Percentiles rank a stretch among this genome's conserved stretches.
Conservation (phyloP, 768 basidiomycete species). For the Fomitopsis pulvina region DNA sequence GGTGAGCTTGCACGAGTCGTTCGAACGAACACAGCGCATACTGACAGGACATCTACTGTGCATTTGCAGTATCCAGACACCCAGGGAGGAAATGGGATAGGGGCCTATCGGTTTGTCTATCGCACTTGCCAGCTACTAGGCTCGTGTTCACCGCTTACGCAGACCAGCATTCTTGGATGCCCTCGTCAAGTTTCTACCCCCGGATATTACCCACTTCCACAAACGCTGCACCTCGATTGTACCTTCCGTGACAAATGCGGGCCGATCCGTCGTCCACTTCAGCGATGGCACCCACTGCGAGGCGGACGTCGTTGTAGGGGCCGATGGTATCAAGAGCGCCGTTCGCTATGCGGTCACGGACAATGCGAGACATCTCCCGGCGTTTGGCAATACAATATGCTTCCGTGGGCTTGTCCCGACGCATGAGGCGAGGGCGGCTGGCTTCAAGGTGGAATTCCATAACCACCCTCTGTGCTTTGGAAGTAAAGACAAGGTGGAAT, state of each 20-base stretch:
- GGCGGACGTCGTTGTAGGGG: constrained; percentile 42
- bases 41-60: background rate
- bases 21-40: no score
- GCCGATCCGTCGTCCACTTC: constrained; percentile 32
- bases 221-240: constrained; percentile 35
- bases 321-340: constrained; percentile 30
- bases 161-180: constrained; percentile 50
- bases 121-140: no score
- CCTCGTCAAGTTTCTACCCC: constrained; percentile 36
- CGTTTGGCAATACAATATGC: constrained; percentile 40
- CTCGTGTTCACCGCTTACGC: background rate
- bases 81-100: constrained; percentile 33
- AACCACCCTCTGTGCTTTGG: constrained; percentile 34
- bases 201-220: constrained; percentile 38
- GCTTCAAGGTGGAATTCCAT: constrained; percentile 33
- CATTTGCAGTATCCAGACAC: constrained; percentile 26
- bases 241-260: constrained; percentile 12
- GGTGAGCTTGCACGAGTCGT: no score
- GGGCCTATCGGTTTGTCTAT: constrained; percentile 36
- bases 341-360: constrained; percentile 32
- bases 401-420: constrained; percentile 43
- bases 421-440: constrained; percentile 32
- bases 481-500: constrained; percentile 30
- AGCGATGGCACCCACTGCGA: constrained; percentile 40
- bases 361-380: constrained; percentile 18